Percentiles rank a stretch among this genome's conserved stretches.
phyloP scores from a whole-genome alignment of 2,329 filamentous ascomycete species.

The Sphaerulina populicola region DNA sequence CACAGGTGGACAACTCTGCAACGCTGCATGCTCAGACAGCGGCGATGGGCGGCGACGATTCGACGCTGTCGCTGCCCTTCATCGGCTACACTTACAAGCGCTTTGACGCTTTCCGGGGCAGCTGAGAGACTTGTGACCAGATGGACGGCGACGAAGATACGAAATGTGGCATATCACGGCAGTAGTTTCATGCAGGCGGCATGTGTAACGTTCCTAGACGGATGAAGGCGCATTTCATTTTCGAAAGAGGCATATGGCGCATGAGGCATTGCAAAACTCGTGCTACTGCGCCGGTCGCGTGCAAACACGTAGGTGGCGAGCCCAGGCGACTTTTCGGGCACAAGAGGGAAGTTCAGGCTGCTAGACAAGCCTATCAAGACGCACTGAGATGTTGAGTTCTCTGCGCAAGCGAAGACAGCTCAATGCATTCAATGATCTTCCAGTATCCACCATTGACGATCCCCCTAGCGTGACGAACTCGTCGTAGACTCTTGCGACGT shows the following conservation, averaged over 20 bases:
- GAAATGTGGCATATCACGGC: background rate
- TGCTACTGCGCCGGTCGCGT: constrained; percentile 5
- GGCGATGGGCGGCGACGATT: constrained; percentile 65
- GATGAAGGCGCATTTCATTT: background rate
- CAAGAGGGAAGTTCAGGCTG: background rate
- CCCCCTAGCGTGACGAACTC: too few relatives aligned
- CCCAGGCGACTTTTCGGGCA: background rate
- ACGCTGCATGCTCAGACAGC: constrained; percentile 75
- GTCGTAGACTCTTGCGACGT: too few relatives aligned
- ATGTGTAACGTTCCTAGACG: background rate
- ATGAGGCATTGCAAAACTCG: background rate
- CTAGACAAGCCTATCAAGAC: too few relatives aligned
- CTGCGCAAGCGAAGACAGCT: too few relatives aligned
- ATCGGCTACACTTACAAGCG: constrained; percentile 98
- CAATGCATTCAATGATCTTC: too few relatives aligned
- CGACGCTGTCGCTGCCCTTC: constrained; percentile 92
- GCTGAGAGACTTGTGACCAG: constrained; percentile 14
- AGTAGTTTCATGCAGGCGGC: constrained; percentile 1
- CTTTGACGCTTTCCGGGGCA: constrained; percentile 59
- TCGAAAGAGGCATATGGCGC: background rate
- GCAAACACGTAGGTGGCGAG: background rate
- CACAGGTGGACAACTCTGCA: constrained; percentile 88
- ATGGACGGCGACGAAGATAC: background rate
- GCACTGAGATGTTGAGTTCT: too few relatives aligned
- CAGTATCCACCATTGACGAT: too few relatives aligned